phyloP scores from a whole-genome alignment of 1,284 basidiomycete species.

The Flammula alnicola region DNA sequence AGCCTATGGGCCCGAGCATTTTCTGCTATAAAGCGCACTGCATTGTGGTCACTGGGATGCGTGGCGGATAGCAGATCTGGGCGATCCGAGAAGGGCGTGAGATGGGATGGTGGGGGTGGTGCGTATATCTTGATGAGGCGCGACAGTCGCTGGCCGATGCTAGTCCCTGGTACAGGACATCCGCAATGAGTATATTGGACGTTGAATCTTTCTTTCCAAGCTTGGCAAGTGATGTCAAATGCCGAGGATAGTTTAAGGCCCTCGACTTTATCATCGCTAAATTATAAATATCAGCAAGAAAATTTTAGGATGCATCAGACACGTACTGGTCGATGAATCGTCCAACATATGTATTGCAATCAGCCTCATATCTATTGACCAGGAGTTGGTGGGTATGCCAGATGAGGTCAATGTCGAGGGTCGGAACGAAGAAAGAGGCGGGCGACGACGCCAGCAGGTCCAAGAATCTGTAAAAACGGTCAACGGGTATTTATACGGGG shows the following conservation, averaged over 20 bases:
- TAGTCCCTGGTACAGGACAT: slow-evolving; percentile 48
- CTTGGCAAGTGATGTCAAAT: slow-evolving; percentile 50
- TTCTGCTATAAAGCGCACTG: slow-evolving; percentile 38
- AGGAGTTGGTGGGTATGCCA: slow-evolving; percentile 52
- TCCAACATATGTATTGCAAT: slow-evolving; percentile 35
- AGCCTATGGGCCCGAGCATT: slow-evolving; percentile 14
- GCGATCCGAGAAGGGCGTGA: slow-evolving; percentile 34
- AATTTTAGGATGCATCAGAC: background rate
- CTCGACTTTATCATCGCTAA: slow-evolving; percentile 53
- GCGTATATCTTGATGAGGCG: slow-evolving; percentile 31
- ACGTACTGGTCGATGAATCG: slow-evolving; percentile 47
- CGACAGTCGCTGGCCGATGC: slow-evolving; percentile 42
- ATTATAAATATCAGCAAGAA: background rate
- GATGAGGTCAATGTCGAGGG: slow-evolving; percentile 49
- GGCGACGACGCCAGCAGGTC: slow-evolving; percentile 39
- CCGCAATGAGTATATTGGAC: slow-evolving; percentile 51
- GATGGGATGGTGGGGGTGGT: slow-evolving; percentile 24
- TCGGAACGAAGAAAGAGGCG: slow-evolving; percentile 46
- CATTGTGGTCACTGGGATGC: slow-evolving; percentile 52
- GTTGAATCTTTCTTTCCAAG: slow-evolving; percentile 47
- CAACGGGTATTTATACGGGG: background rate
- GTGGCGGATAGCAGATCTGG: slow-evolving; percentile 40
- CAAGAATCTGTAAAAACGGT: slow-evolving; percentile 36
- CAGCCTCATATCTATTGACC: slow-evolving; percentile 32
- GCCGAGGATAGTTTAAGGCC: slow-evolving; percentile 42